phyloP scores from a whole-genome alignment of 306 rosid genomes.

The Pterocarpus macrocarpus region DNA sequence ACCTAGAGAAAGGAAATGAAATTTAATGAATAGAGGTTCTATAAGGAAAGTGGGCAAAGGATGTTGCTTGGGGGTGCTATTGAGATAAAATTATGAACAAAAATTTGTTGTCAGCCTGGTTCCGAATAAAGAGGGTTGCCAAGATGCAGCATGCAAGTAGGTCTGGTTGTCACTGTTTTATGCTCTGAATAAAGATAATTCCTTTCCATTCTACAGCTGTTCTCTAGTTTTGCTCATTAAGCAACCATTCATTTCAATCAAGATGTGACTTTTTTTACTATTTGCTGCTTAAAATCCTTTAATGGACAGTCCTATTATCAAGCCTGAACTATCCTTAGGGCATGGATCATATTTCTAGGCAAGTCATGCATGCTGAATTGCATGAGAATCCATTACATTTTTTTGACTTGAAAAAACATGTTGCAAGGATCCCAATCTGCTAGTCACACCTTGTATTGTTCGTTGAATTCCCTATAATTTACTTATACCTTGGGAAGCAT shows the following conservation, averaged over 20 bases:
- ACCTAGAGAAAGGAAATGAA: slow-evolving; percentile 4
- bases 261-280: not conserved
- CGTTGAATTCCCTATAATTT: too few species aligned
- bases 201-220: not conserved
- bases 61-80: slow-evolving; percentile 1
- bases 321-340: not conserved
- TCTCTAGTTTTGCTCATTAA: slow-evolving; percentile 5
- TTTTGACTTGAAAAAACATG: too few species aligned
- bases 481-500: too few species aligned
- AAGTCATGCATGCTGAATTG: not conserved
- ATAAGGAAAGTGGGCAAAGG: not conserved
- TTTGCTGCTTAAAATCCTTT: not conserved
- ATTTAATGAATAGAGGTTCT: not conserved
- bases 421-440: too few species aligned
- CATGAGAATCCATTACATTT: not conserved
- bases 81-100: not conserved
- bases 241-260: slow-evolving; percentile 1
- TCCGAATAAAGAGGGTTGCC: not conserved
- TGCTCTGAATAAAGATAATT: not conserved
- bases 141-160: slow-evolving; percentile 6
- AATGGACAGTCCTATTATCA: not conserved
- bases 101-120: not conserved
- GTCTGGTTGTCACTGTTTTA: not conserved
- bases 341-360: slow-evolving; percentile 28
- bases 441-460: too few species aligned